Percentiles rank a stretch among this genome's conserved stretches.
Conservation (phyloP, 2,329 filamentous ascomycete genomes). For the Decorospora gaudefroyi region DNA sequence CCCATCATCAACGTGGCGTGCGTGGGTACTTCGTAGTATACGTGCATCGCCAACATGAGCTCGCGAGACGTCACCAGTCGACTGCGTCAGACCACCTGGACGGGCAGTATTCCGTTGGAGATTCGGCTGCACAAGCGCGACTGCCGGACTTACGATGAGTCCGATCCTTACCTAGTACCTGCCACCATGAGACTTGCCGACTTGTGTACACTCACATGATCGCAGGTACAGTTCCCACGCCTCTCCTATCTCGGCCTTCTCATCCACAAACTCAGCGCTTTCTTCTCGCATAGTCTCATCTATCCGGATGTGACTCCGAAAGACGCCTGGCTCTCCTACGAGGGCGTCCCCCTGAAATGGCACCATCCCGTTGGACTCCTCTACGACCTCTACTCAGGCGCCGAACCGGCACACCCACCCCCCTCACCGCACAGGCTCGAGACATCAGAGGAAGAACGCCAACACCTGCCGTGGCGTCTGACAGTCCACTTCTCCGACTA, state of each 20-base stretch:
- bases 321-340: slow-evolving; percentile 67
- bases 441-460: slow-evolving; percentile 22
- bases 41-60: slow-evolving; percentile 17
- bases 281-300: slow-evolving; percentile 64
- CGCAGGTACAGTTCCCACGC: slow-evolving; percentile 63
- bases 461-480: slow-evolving; percentile 63
- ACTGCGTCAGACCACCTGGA: slow-evolving; percentile 60
- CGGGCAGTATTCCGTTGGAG: slow-evolving; percentile 63
- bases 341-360: slow-evolving; percentile 71
- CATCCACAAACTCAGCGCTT: slow-evolving; percentile 64
- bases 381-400: slow-evolving; percentile 69
- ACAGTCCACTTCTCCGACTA: slow-evolving; percentile 64
- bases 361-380: slow-evolving; percentile 71
- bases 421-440: slow-evolving; percentile 22
- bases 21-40: too few relatives aligned
- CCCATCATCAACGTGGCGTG: too few relatives aligned
- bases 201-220: slow-evolving; percentile 7
- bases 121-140: slow-evolving; percentile 63
- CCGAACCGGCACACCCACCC: slow-evolving; percentile 50
- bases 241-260: slow-evolving; percentile 71
- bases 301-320: slow-evolving; percentile 58
- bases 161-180: slow-evolving; percentile 63
- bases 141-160: slow-evolving; percentile 63
- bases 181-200: slow-evolving; percentile 2
- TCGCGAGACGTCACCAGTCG: slow-evolving; percentile 43